Conservation (phyloP, 1,139 yeast genomes). For the Kodamaea sp. region DNA sequence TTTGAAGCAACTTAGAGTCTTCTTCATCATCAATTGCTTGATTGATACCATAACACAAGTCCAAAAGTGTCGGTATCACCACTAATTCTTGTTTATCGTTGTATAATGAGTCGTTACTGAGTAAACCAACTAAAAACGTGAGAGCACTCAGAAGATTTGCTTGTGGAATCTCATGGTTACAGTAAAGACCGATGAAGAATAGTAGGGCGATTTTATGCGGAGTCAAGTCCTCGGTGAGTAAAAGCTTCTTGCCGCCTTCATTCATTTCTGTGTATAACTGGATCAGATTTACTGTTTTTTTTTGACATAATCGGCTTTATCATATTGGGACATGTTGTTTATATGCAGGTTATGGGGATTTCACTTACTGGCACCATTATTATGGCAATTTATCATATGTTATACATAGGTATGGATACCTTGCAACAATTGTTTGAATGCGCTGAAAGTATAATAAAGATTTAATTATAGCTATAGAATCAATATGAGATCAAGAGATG, state of each 20-base stretch:
- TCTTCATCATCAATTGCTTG: constrained; percentile 6
- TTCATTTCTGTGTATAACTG: not conserved
- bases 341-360: too few relatives aligned
- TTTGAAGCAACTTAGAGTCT: constrained; percentile 7
- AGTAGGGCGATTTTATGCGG: constrained; percentile 34
- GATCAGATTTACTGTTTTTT: too few relatives aligned
- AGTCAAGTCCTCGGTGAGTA: constrained; percentile 32
- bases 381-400: too few relatives aligned
- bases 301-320: not conserved
- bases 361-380: too few relatives aligned
- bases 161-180: constrained; percentile 16
- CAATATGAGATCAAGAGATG: too few relatives aligned
- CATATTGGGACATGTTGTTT: not conserved
- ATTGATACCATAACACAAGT: constrained; percentile 18
- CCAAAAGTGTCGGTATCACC: constrained; percentile 27
- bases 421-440: too few relatives aligned
- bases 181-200: constrained; percentile 21
- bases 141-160: constrained; percentile 13
- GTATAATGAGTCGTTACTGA: constrained; percentile 26
- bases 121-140: constrained; percentile 19
- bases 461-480: too few relatives aligned
- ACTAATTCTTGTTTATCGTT: constrained; percentile 22
- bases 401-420: too few relatives aligned
- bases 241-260: constrained; percentile 9
- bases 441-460: too few relatives aligned